Evolutionary conservation across 1,284 basidiomycete species (phyloP), one percentile per base, ranked within the genome.

Genomic region (Moniliophthora roreri): DNA sequence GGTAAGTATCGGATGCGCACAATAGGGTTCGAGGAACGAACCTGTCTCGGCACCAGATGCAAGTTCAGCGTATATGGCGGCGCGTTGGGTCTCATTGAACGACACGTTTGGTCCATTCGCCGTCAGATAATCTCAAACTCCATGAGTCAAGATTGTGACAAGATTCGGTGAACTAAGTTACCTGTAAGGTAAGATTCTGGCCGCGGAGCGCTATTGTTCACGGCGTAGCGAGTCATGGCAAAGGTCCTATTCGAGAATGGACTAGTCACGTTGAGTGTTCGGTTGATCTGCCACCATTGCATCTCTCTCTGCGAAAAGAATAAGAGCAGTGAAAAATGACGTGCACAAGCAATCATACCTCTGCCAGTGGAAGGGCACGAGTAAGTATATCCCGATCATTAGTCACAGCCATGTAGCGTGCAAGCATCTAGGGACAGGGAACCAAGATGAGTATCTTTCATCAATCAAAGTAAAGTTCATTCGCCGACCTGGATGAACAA

Each of bases 171-270:
- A 39, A 11, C n/a, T 28, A 2, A 63, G 69, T 21, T 54, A 81
- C 82, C 81, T 20, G 73, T 72, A 5, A 82, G 64, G 62, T 87
- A 89, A 0, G 88, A 91, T 70, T 97, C 94, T 0, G 94, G 94
- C n/a, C 93, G 79, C 21, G 94, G 94, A 0, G 91, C 94, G 23
- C 75, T 87, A 68, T 95, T 97, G 56, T 76, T 83, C 0, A 93
- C 93, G 1, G 79, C 72, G 63, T 92, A 96, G 54, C 75, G 86
- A 34, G 83, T 81, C 66, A 97, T 78, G 9, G 76, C 71, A 69
- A 89, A 80, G 0, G 78, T 85, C 44, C 76, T 69, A 61, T 82
- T 85, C 54, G 81, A 87, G 75, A 78, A 85, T 0, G 94, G 91
- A 51, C 88, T 90, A 2, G 75, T 87, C 44, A 96, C 81, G 55